Conservation (phyloP, 305 asterid genomes). For the Rubia tinctorum region DNA sequence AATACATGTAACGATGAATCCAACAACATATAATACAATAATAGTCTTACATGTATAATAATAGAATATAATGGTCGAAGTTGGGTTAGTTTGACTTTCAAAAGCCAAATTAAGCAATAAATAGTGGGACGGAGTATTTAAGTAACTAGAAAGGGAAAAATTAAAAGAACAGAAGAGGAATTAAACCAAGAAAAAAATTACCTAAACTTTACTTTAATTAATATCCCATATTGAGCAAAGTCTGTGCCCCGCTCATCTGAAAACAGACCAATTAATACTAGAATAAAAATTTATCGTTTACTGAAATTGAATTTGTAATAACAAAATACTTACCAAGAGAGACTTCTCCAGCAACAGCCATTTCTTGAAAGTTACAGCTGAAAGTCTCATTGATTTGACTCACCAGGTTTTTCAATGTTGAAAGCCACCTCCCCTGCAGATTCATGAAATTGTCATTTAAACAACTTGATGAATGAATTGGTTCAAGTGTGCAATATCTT, state of each 20-base stretch:
- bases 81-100: no score
- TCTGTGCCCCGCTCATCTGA: slow-evolving; percentile 86
- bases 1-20: no score
- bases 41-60: no score
- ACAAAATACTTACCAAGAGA: slow-evolving; percentile 56
- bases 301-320: slow-evolving; percentile 18
- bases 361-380: slow-evolving; percentile 88
- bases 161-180: background rate
- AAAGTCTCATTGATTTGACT: slow-evolving; percentile 80
- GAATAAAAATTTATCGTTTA: slow-evolving; percentile 10
- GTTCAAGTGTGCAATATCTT: background rate
- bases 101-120: no score
- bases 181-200: slow-evolving; percentile 24
- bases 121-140: no score
- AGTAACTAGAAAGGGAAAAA: background rate
- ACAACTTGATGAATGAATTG: slow-evolving; percentile 8
- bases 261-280: slow-evolving; percentile 27
- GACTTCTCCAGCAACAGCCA: slow-evolving; percentile 99
- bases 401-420: slow-evolving; percentile 80
- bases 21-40: no score
- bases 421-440: slow-evolving; percentile 89
- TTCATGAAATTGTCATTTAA: slow-evolving; percentile 11
- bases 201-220: slow-evolving; percentile 99
- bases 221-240: slow-evolving; percentile 86
- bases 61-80: no score